These are phyloP conservation scores for Draba incana DNA, from an alignment of 345 rosid species.

Conservation along the genomic window DNA sequence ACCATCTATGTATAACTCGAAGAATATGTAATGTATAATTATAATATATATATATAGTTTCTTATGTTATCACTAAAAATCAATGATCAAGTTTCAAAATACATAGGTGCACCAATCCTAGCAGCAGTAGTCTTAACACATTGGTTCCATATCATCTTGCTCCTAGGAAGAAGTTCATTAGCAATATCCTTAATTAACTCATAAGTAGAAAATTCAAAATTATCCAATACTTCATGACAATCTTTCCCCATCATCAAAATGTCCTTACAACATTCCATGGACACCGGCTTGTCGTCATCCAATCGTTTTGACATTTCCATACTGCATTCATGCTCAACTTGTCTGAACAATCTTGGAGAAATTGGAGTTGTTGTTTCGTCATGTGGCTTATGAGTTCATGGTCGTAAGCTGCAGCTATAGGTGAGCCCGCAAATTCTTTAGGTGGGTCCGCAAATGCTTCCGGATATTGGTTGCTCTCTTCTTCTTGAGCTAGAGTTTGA, in stretches of 20 bases:
- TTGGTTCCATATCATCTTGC: conserved; percentile 24
- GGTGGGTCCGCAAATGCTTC: neutral
- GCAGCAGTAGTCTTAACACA: conserved; percentile 24
- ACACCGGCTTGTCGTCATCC: neutral
- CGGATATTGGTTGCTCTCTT: conserved; percentile 2
- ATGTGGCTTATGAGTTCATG: conserved; percentile 12
- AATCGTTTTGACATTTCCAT: neutral
- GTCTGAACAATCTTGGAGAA: conserved; percentile 20
- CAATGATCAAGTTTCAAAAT: conserved; percentile 24
- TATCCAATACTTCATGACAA: conserved; percentile 21
- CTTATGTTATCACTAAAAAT: neutral
- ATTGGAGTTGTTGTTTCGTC: neutral
- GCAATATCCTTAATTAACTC: conserved; percentile 23
- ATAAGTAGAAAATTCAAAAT: conserved; percentile 13
- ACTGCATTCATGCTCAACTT: conserved; percentile 8
- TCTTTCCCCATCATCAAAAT: conserved; percentile 26
- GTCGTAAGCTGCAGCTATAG: conserved; percentile 13
- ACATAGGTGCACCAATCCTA: conserved; percentile 26
- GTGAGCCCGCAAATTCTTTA: neutral
- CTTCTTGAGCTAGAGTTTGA: conserved; percentile 15
- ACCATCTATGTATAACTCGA: no score
- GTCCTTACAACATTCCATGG: neutral
- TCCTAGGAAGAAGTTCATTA: conserved; percentile 12
- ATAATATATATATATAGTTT: neutral
- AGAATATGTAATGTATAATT: neutral